phyloP scores from a whole-genome alignment of 768 basidiomycete genomes.

The Pleurotus platypus region DNA sequence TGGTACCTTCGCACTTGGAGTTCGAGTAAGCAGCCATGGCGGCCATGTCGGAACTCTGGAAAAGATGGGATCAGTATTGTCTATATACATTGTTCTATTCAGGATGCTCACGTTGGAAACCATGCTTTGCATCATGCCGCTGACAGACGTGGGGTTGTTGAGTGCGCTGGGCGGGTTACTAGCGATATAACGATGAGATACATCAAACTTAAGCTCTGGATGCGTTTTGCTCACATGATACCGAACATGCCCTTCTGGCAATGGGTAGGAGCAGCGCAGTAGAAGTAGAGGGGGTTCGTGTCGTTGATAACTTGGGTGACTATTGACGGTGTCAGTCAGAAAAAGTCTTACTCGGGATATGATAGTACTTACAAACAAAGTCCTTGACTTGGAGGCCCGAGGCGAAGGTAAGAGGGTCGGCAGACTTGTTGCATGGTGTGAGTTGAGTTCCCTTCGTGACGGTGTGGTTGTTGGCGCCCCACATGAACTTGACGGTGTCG shows the following conservation, averaged over 20 bases:
- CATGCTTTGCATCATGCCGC: conserved; percentile 48
- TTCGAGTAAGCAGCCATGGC: conserved; percentile 52
- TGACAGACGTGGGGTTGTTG: conserved; percentile 43
- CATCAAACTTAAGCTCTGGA: too few species aligned
- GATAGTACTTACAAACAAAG: conserved; percentile 53
- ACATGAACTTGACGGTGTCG: conserved; percentile 73
- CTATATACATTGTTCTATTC: background rate
- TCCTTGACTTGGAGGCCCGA: conserved; percentile 61
- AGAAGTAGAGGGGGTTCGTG: conserved; percentile 72
- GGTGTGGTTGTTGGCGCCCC: conserved; percentile 78
- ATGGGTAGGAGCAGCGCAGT: conserved; percentile 67
- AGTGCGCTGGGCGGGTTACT: conserved; percentile 58
- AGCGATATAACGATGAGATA: background rate
- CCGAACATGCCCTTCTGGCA: conserved; percentile 87
- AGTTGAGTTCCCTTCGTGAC: conserved; percentile 76
- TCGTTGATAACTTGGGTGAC: conserved; percentile 72
- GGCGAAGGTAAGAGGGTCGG: conserved; percentile 47
- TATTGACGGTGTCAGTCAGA: conserved; percentile 14
- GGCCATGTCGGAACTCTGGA: conserved; percentile 52
- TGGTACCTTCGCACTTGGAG: conserved; percentile 44
- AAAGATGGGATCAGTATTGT: conserved; percentile 5
- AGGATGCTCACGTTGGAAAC: conserved; percentile 35
- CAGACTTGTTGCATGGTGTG: conserved; percentile 70
- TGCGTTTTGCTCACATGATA: conserved; percentile 45
- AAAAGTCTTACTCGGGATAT: background rate